phyloP scores from a whole-genome alignment of 441 rosid genomes.

The Euphorbia corollata region DNA sequence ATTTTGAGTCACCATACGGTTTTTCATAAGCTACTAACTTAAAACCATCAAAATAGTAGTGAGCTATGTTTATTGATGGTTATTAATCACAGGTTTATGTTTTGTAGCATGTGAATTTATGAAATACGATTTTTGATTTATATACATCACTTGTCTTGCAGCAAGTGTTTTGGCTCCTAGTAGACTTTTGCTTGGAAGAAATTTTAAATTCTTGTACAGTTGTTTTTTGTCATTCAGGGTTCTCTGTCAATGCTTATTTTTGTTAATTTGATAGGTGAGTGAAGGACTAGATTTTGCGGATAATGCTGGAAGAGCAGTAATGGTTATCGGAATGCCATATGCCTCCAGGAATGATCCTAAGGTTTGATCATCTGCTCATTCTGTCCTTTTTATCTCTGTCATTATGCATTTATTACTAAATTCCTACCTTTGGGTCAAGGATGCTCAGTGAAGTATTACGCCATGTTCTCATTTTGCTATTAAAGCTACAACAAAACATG shows the following conservation, averaged over 20 bases:
- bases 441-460: not conserved
- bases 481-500: not conserved
- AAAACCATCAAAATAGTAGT: not conserved
- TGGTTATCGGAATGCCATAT: slow-evolving; percentile 88
- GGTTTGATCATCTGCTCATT: slow-evolving; percentile 38
- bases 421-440: not conserved
- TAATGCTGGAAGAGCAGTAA: slow-evolving; percentile 92
- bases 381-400: not conserved
- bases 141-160: slow-evolving; percentile 8
- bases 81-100: slow-evolving; percentile 4
- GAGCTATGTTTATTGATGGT: not conserved
- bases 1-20: too few relatives aligned
- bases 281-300: slow-evolving; percentile 99
- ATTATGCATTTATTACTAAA: not conserved
- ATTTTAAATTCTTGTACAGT: not conserved
- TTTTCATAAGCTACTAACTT: not conserved
- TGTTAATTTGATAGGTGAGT: slow-evolving; percentile 61
- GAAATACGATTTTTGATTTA: slow-evolving; percentile 2
- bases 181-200: not conserved
- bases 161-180: not conserved
- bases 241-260: slow-evolving; percentile 19
- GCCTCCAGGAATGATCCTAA: slow-evolving; percentile 74
- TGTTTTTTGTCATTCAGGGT: not conserved
- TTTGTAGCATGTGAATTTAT: slow-evolving; percentile 10
- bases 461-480: not conserved